Conservation (phyloP, 1,284 basidiomycete species). For the Apiotrichum gamsii region DNA sequence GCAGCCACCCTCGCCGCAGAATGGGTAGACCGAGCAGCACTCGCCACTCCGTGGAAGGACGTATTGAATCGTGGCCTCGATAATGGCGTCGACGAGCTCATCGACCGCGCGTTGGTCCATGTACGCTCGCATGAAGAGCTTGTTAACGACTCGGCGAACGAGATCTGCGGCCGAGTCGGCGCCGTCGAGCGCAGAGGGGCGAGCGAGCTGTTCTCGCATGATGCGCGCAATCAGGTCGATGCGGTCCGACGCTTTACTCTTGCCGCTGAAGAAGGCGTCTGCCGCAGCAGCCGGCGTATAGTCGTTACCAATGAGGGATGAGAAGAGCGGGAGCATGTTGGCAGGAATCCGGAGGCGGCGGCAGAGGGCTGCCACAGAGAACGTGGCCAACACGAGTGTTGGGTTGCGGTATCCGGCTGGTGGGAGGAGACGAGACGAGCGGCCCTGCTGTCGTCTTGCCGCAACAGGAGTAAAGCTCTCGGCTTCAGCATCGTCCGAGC, state of each 20-base stretch:
- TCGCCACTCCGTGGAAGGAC: slow-evolving; percentile 26
- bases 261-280: slow-evolving; percentile 28
- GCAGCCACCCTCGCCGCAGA: slow-evolving; percentile 44
- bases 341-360: slow-evolving; percentile 61
- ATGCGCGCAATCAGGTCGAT: slow-evolving; percentile 44
- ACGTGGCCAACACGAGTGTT: slow-evolving; percentile 53
- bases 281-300: slow-evolving; percentile 55
- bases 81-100: slow-evolving; percentile 33
- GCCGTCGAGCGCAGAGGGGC: slow-evolving; percentile 14
- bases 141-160: slow-evolving; percentile 35
- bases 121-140: slow-evolving; percentile 25
- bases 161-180: slow-evolving; percentile 39
- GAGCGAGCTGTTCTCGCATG: slow-evolving; percentile 35
- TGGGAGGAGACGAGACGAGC: slow-evolving; percentile 58
- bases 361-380: slow-evolving; percentile 61
- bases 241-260: slow-evolving; percentile 22
- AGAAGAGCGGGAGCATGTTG: slow-evolving; percentile 72
- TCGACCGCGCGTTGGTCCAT: slow-evolving; percentile 25
- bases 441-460: background rate
- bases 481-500: slow-evolving; percentile 6
- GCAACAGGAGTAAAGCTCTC: slow-evolving; percentile 12
- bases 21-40: slow-evolving; percentile 38
- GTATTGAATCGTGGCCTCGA: slow-evolving; percentile 46
- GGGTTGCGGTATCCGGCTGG: slow-evolving; percentile 44
- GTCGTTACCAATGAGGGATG: slow-evolving; percentile 79